A percentile compares a stretch with the other conserved stretches of the same genome.
Evolutionary conservation across 208 protist genomes (phyloP).

Genomic region (Phytomonas francai): DNA sequence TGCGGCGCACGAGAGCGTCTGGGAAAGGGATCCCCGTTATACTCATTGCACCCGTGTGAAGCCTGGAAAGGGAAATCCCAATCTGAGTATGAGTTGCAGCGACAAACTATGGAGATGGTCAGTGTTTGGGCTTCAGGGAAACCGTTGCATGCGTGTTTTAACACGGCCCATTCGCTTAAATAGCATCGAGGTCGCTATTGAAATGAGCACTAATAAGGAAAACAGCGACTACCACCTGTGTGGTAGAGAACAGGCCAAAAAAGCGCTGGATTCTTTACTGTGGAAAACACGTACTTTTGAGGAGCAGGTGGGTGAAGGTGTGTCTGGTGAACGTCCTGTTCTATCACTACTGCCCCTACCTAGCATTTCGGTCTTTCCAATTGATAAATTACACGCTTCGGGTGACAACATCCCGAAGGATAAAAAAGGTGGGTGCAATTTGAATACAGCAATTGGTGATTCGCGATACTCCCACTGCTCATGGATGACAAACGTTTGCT

Average conservation of each 20-base stretch:
- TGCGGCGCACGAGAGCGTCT: conserved; percentile 34
- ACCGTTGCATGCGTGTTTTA: conserved; percentile 27
- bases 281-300: background rate
- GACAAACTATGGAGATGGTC: conserved; percentile 86
- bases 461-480: background rate
- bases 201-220: background rate
- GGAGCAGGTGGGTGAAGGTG: background rate
- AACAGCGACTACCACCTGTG: background rate
- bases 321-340: background rate
- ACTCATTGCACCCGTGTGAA: conserved; percentile 49
- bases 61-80: conserved; percentile 68
- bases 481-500: background rate
- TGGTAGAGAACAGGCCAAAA: background rate
- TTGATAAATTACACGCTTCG: background rate
- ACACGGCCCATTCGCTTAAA: conserved; percentile 30
- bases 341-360: background rate
- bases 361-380: background rate
- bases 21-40: conserved; percentile 25
- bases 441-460: background rate
- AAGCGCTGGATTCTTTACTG: background rate
- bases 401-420: background rate
- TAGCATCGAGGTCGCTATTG: conserved; percentile 25
- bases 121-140: conserved; percentile 59
- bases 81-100: conserved; percentile 84
- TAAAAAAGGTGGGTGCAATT: background rate